Evolutionary conservation across 495 filamentous ascomycete genomes (phyloP).

Genomic region (Xeromyces bisporus): DNA sequence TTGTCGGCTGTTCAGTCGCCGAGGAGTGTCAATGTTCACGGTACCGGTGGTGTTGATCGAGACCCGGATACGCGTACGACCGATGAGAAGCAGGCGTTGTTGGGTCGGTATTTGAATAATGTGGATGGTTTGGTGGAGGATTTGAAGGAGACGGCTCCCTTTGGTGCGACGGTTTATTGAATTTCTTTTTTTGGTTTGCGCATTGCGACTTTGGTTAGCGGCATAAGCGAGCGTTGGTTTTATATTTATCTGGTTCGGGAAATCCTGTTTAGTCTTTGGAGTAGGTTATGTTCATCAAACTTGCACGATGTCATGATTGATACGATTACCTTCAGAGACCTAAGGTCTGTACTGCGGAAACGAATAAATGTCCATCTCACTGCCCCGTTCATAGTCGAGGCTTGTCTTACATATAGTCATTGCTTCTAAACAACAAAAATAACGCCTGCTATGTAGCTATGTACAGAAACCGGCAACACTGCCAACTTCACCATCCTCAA

Average conservation of each 20-base stretch:
- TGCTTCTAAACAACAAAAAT: too few relatives aligned
- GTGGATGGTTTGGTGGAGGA: slow-evolving; percentile 88
- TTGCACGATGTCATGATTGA: too few relatives aligned
- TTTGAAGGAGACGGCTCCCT: slow-evolving; percentile 54
- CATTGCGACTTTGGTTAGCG: slow-evolving; percentile 5
- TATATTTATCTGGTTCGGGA: slow-evolving; percentile 6
- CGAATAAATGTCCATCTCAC: too few relatives aligned
- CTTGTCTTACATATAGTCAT: too few relatives aligned
- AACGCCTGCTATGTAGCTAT: too few relatives aligned
- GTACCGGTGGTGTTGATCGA: slow-evolving; percentile 16
- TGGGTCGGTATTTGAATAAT: slow-evolving; percentile 69
- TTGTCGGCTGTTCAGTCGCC: slow-evolving; percentile 25
- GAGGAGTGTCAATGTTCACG: slow-evolving; percentile 22
- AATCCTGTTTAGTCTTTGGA: slow-evolving; percentile 2
- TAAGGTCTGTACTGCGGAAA: too few relatives aligned
- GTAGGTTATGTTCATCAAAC: too few relatives aligned
- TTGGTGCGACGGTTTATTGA: slow-evolving; percentile 29
- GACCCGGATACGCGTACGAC: slow-evolving; percentile 46
- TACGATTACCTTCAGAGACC: too few relatives aligned
- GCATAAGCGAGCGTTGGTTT: slow-evolving; percentile 7
- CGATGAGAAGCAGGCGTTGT: slow-evolving; percentile 70
- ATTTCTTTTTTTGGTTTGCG: neutral
- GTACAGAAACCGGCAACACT: neutral
- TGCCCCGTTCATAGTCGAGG: too few relatives aligned
- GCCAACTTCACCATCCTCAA: slow-evolving; percentile 5